These are phyloP conservation scores for Metschnikowia bowlesiae DNA, from an alignment of 805 yeast genomes.

Conservation along the genomic window DNA sequence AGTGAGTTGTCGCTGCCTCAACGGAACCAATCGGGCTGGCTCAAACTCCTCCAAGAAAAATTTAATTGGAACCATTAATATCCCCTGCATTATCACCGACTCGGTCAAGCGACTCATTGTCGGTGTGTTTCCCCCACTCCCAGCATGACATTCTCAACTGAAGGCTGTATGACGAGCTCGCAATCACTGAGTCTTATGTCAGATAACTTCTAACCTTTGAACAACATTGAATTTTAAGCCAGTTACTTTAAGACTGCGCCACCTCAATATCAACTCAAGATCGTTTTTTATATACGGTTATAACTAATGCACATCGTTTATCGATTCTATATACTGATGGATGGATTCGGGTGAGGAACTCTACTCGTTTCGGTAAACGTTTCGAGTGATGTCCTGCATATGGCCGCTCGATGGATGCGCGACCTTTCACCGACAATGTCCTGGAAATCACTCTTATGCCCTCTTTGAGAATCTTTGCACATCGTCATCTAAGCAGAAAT, in stretches of 20 bases:
- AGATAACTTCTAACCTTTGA: too few relatives aligned
- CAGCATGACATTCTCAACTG: background rate
- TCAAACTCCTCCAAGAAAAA: slow-evolving; percentile 7
- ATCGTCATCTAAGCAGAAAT: background rate
- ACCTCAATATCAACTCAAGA: background rate
- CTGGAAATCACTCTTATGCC: background rate
- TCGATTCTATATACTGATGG: too few relatives aligned
- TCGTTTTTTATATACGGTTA: background rate
- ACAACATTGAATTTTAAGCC: too few relatives aligned
- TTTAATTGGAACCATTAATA: slow-evolving; percentile 7
- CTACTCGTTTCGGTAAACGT: too few relatives aligned
- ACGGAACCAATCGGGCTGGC: slow-evolving; percentile 9
- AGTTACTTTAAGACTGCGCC: too few relatives aligned
- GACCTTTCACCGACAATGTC: background rate
- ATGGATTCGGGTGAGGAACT: too few relatives aligned
- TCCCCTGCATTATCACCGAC: background rate
- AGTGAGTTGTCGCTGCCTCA: slow-evolving; percentile 13
- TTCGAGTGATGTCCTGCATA: background rate
- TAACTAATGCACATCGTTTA: background rate
- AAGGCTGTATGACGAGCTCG: background rate
- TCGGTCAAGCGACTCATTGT: slow-evolving; percentile 2
- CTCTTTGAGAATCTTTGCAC: background rate
- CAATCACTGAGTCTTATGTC: background rate
- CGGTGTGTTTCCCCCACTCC: background rate
- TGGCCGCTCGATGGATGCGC: background rate